Percentiles rank a stretch among this genome's conserved stretches.
Evolutionary conservation across 1,284 basidiomycete species (phyloP).

Genomic region (Apiotrichum montevideense): DNA sequence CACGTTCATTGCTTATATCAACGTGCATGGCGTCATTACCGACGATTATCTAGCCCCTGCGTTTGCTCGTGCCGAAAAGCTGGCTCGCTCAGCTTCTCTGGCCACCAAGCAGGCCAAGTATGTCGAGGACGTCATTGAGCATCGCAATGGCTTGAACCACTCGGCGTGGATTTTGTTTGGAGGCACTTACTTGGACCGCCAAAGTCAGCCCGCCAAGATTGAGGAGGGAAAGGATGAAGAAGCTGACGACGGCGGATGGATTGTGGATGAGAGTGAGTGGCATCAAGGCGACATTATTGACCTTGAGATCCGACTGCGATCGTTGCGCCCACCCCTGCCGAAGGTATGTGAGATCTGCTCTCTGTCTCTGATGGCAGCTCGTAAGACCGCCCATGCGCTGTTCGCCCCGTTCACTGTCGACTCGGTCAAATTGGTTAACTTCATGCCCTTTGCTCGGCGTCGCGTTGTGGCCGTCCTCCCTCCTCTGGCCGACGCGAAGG

Average conservation of each 20-base stretch:
- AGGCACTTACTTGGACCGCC: conserved; percentile 19
- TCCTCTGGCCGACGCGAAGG: conserved; percentile 2
- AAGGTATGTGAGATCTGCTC: neutral
- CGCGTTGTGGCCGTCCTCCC: conserved; percentile 17
- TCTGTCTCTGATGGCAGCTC: conserved; percentile 1
- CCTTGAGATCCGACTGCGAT: no score
- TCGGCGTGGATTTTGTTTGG: conserved; percentile 26
- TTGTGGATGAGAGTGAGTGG: no score
- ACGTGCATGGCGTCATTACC: conserved; percentile 24
- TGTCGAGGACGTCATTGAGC: conserved; percentile 28
- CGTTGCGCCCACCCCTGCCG: neutral
- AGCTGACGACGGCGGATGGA: no score
- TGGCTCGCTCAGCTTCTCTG: conserved; percentile 24
- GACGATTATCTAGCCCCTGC: conserved; percentile 17
- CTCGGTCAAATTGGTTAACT: conserved; percentile 12
- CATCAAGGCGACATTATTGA: no score
- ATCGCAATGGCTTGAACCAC: conserved; percentile 21
- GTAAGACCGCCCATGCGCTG: neutral
- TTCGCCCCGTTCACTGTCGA: neutral
- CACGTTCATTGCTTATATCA: conserved; percentile 31
- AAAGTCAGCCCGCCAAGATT: conserved; percentile 6
- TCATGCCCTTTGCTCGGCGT: conserved; percentile 31
- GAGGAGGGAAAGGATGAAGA: neutral
- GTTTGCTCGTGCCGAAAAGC: conserved; percentile 15
- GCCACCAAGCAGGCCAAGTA: conserved; percentile 20